These are phyloP conservation scores for Pyronema omphalodes DNA, from an alignment of 495 filamentous ascomycete genomes.

Conservation along the genomic window DNA sequence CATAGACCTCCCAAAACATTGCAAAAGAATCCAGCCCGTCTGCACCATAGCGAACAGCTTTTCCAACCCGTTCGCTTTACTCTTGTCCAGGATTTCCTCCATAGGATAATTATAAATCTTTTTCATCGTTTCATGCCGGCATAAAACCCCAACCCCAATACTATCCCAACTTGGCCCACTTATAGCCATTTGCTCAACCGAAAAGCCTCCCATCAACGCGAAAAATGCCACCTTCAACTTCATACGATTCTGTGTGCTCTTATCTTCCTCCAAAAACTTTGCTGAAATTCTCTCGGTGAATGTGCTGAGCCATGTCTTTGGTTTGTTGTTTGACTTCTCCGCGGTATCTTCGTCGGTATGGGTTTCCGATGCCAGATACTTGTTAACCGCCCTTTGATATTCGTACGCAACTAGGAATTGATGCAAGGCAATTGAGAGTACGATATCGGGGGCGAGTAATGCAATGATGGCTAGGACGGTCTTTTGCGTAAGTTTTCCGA, in stretches of 20 bases:
- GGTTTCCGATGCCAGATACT: background rate
- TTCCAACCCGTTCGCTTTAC: background rate
- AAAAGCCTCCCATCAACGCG: background rate
- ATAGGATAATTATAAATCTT: background rate
- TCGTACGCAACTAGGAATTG: background rate
- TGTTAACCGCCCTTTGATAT: background rate
- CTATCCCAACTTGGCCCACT: background rate
- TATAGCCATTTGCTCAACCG: background rate
- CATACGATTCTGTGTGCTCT: background rate
- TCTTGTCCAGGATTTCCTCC: conserved; percentile 6
- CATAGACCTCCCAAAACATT: background rate
- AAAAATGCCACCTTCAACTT: background rate
- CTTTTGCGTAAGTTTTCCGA: background rate
- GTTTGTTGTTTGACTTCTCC: background rate
- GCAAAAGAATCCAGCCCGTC: background rate
- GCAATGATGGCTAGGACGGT: background rate
- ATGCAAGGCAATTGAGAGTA: background rate
- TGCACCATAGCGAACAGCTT: background rate
- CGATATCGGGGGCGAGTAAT: background rate
- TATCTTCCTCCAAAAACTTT: background rate
- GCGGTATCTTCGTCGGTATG: no score
- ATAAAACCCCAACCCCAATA: background rate
- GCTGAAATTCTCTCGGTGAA: background rate
- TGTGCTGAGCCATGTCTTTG: background rate
- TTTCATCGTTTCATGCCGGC: background rate